Conservation (phyloP, 345 rosid genomes). For the Barbarea vulgaris region DNA sequence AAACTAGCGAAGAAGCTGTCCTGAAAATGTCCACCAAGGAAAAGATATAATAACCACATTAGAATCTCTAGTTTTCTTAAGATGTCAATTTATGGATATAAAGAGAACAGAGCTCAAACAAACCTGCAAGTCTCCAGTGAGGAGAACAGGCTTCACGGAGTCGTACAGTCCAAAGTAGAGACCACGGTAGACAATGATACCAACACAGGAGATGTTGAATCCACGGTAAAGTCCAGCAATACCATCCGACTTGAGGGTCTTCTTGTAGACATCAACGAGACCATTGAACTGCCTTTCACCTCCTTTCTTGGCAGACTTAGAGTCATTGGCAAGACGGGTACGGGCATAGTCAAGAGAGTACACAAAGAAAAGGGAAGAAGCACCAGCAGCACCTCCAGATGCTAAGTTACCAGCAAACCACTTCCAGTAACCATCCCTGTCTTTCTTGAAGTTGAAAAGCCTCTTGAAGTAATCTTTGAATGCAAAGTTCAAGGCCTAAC, state of each 20-base stretch:
- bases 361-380: conserved; percentile 80
- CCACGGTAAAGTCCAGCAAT: conserved; percentile 94
- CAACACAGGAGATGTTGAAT: conserved; percentile 84
- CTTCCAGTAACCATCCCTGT: conserved; percentile 88
- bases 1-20: conserved; percentile 91
- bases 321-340: conserved; percentile 86
- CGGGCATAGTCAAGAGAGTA: conserved; percentile 90
- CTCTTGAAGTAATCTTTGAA: conserved; percentile 93
- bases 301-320: conserved; percentile 92
- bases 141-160: conserved; percentile 75
- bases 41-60: background rate
- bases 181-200: conserved; percentile 87
- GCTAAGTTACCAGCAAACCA: conserved; percentile 94
- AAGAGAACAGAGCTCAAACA: conserved; percentile 1
- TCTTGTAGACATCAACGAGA: conserved; percentile 76
- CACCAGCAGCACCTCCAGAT: conserved; percentile 93
- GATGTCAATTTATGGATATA: background rate
- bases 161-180: conserved; percentile 87
- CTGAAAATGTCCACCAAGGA: conserved; percentile 48
- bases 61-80: background rate
- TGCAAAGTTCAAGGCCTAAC: conserved; percentile 88
- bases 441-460: conserved; percentile 90
- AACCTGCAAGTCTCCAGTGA: conserved; percentile 61
- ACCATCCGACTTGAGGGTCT: conserved; percentile 73
- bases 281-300: conserved; percentile 91